Base-by-base conservation (phyloP, 1,139 yeast genomes). In the Candida smagusa region DNA sequence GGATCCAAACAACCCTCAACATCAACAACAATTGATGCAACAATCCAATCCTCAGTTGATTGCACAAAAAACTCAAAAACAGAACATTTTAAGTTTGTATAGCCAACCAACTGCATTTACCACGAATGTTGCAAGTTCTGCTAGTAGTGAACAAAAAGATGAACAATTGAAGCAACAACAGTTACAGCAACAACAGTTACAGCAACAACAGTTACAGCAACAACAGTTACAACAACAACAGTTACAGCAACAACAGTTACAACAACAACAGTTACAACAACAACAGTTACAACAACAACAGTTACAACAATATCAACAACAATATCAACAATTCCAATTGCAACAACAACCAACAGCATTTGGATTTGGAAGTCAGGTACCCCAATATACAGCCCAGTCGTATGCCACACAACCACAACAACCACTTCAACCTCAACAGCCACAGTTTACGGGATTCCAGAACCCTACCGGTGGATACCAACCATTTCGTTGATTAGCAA, bases 1-100 rank as follows among this genome's bases (percentile, higher is more conserved):
- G 47, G 82, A 77, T 52, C 79, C 81, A 11, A 64, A 50, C 38
- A 79, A 76, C 41, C 75, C 76, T 2, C 71, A 67, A 41, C 81
- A 74, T 47, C 81, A 77, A 47, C 75, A 72, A 45, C 61, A 68
- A 47, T 60, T 74, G 40, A 56, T 58, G 43, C 76, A 66, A 44
- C 77, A 72, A 46, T 54, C 58, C 12, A 68, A 65, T 42, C 74
- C 74, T 7, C 74, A 65, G 43, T 53, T 63, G 39, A 45, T 59
- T 9, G 69, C 69, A 4, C 78, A 71, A 44, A 77, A 73, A 41
- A 65, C 72, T 1, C 66, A 58, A 35, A 69, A 68, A 41, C 73
- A 66, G 46, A 63, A 53, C 39, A 69, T 71, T 8, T 43, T 71
- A 54, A 64, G 72, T 4, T 60, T 71, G 43, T 71, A 71, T 43